phyloP scores from a whole-genome alignment of 164 flowering plant species.

The Malania oleifera region DNA sequence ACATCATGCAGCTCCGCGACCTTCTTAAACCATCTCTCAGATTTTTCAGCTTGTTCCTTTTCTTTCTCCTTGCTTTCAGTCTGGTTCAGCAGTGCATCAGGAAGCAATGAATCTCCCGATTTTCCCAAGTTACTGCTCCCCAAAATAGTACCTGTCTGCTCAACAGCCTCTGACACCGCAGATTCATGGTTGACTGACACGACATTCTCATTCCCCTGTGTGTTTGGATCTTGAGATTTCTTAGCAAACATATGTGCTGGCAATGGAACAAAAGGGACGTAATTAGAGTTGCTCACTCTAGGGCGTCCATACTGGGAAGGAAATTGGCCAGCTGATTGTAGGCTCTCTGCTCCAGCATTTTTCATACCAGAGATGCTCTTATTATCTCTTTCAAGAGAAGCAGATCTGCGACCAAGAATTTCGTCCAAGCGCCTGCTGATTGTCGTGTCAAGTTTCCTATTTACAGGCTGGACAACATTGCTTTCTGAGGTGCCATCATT shows the following conservation, averaged over 20 bases:
- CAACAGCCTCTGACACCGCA: slow-evolving; percentile 11
- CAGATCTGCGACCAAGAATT: slow-evolving; percentile 36
- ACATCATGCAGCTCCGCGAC: slow-evolving; percentile 68
- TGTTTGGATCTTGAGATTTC: slow-evolving; percentile 29
- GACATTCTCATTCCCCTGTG: slow-evolving; percentile 9
- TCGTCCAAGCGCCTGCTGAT: slow-evolving; percentile 34
- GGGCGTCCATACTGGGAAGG: slow-evolving; percentile 16
- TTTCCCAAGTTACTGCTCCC: slow-evolving; percentile 6
- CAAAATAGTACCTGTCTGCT: slow-evolving; percentile 11
- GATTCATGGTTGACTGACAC: slow-evolving; percentile 3
- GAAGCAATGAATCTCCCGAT: slow-evolving; percentile 16
- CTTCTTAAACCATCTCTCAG: slow-evolving; percentile 76
- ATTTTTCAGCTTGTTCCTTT: slow-evolving; percentile 43
- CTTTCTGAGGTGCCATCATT: slow-evolving; percentile 27
- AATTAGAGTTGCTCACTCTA: slow-evolving; percentile 30
- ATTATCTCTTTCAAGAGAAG: slow-evolving; percentile 18
- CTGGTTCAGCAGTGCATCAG: slow-evolving; percentile 24
- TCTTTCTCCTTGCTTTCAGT: slow-evolving; percentile 26
- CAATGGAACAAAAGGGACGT: slow-evolving; percentile 70
- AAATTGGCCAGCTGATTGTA: slow-evolving; percentile 1
- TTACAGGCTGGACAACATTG: slow-evolving; percentile 12
- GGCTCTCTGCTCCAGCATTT: slow-evolving; percentile 9
- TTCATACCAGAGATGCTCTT: slow-evolving; percentile 7
- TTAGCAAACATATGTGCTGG: slow-evolving; percentile 61
- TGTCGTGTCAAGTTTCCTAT: slow-evolving; percentile 18